phyloP scores from a whole-genome alignment of 2,329 filamentous ascomycete genomes.

The Colletotrichum sp. region DNA sequence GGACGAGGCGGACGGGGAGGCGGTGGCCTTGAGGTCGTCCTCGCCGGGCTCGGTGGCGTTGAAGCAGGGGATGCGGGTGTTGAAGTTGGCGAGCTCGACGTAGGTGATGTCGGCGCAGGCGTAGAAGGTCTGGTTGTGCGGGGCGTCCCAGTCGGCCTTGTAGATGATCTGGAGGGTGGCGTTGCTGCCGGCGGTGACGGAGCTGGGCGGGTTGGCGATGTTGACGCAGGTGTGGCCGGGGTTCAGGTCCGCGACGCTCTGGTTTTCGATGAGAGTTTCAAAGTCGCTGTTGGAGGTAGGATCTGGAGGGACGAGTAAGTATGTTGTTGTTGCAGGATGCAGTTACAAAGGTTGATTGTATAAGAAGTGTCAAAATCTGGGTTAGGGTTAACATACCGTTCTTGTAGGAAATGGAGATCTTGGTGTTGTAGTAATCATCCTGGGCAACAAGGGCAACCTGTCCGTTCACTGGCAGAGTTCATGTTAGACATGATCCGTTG shows the following conservation, averaged over 20 bases:
- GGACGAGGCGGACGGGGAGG: constrained; percentile 19
- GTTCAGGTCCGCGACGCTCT: constrained; percentile 34
- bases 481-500: not conserved
- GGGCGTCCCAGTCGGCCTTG: constrained; percentile 36
- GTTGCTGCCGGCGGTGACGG: constrained; percentile 35
- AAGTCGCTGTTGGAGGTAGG: constrained; percentile 35
- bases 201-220: constrained; percentile 30
- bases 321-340: not conserved
- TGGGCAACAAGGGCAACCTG: constrained; percentile 55
- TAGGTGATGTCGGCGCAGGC: constrained; percentile 45
- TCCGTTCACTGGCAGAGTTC: constrained; percentile 45
- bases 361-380: not conserved
- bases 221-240: constrained; percentile 44
- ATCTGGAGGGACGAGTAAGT: constrained; percentile 24
- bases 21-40: constrained; percentile 24
- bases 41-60: constrained; percentile 33
- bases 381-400: constrained; percentile 41
- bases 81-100: constrained; percentile 31
- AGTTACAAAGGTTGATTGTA: not conserved
- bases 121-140: constrained; percentile 40
- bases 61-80: constrained; percentile 35
- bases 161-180: constrained; percentile 47
- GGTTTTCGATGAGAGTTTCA: constrained; percentile 31
- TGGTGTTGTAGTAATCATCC: constrained; percentile 55
- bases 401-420: constrained; percentile 54